Evolutionary conservation across 371 early-diverging fungal genomes (phyloP).

Genomic region (Blakeslea trispora): DNA sequence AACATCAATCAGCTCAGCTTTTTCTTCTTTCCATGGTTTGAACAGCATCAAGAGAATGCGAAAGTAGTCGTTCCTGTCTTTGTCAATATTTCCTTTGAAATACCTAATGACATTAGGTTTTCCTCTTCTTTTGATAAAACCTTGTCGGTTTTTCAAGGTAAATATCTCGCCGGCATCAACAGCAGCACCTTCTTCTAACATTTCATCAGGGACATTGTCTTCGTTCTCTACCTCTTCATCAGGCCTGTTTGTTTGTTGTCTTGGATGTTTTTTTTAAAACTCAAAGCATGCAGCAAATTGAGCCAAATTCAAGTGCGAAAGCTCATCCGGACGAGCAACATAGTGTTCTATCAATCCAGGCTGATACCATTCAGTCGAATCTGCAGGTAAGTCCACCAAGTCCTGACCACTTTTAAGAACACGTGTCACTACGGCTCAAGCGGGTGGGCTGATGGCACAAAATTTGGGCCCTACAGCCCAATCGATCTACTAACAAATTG

Average conservation of each 20-base stretch:
- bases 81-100: background rate
- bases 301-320: background rate
- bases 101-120: background rate
- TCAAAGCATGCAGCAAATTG: background rate
- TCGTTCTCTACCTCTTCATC: too few species aligned
- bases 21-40: background rate
- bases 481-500: too few species aligned
- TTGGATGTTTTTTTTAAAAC: background rate
- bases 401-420: background rate
- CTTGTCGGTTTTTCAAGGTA: background rate
- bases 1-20: background rate
- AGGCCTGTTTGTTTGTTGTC: background rate
- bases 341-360: background rate
- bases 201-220: too few species aligned
- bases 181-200: too few species aligned
- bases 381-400: background rate
- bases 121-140: background rate
- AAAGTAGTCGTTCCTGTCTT: background rate
- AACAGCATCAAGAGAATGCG: background rate
- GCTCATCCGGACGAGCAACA: background rate
- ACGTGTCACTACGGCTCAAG: too few species aligned
- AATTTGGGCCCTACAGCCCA: too few species aligned
- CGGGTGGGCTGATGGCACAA: too few species aligned
- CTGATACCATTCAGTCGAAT: background rate
- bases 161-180: too few species aligned